A percentile compares a stretch with the other conserved stretches of the same genome.
phyloP scores from a whole-genome alignment of 306 rosid genomes.

The Prunus armeniaca region DNA sequence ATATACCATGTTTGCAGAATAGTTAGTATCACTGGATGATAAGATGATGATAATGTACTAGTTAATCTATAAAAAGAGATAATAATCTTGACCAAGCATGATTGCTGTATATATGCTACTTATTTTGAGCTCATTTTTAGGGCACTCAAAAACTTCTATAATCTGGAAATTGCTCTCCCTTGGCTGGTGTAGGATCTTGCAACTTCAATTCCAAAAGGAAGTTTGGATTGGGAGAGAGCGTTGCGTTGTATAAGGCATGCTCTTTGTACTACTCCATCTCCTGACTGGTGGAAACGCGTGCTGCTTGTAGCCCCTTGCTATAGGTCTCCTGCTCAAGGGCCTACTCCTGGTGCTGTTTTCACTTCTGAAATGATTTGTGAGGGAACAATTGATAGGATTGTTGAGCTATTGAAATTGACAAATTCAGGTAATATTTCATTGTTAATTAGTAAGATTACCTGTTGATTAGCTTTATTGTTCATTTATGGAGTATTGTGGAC shows the following conservation, averaged over 20 bases:
- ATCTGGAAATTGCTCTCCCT: conserved; percentile 14
- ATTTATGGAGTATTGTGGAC: background rate
- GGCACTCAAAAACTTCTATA: conserved; percentile 10
- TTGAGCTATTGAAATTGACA: conserved; percentile 81
- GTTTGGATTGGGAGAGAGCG: conserved; percentile 99
- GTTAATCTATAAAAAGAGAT: background rate
- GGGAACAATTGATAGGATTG: conserved; percentile 86
- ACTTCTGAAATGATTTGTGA: conserved; percentile 95
- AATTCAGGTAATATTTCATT: conserved; percentile 71
- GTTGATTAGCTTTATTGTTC: background rate
- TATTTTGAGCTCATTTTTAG: background rate
- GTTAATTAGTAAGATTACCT: background rate
- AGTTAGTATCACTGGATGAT: conserved; percentile 4
- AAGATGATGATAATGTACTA: background rate
- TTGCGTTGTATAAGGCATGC: conserved; percentile 95
- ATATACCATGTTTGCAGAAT: conserved; percentile 1
- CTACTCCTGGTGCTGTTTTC: conserved; percentile 92
- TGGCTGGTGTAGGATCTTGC: conserved; percentile 72
- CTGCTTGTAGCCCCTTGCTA: conserved; percentile 81
- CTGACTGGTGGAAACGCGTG: conserved; percentile 99
- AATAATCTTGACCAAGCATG: background rate
- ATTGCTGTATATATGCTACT: conserved; percentile 14
- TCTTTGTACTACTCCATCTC: conserved; percentile 89
- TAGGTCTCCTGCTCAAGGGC: conserved; percentile 66
- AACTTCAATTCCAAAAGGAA: conserved; percentile 78